phyloP scores from a whole-genome alignment of 352 stramenopile genomes.

The Globisporangium takayamanum region DNA sequence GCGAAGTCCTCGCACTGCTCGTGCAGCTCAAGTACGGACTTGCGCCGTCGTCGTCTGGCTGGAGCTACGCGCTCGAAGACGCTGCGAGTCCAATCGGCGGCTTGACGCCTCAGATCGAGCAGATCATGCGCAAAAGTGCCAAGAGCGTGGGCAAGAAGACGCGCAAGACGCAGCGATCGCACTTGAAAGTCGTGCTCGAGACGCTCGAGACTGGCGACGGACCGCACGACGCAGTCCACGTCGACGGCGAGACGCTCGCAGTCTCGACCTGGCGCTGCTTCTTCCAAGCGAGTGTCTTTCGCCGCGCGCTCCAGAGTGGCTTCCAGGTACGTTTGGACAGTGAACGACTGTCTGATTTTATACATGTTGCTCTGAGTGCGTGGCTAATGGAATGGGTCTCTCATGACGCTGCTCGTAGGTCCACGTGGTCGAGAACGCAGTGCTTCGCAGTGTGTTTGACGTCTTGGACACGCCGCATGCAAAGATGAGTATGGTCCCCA shows the following conservation, averaged over 20 bases:
- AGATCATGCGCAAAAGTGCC: conserved; percentile 55
- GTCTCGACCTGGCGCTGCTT: conserved; percentile 57
- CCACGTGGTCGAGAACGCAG: conserved; percentile 47
- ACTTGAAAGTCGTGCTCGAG: conserved; percentile 64
- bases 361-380: not conserved
- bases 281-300: conserved; percentile 59
- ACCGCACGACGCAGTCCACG: conserved; percentile 44
- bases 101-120: conserved; percentile 43
- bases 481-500: conserved; percentile 44
- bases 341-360: not conserved
- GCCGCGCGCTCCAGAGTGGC: conserved; percentile 40
- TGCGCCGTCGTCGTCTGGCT: conserved; percentile 14
- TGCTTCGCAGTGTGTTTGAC: conserved; percentile 59
- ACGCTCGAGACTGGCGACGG: conserved; percentile 49
- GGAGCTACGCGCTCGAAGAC: conserved; percentile 43
- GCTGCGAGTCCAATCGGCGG: conserved; percentile 33
- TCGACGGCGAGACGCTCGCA: conserved; percentile 41
- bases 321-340: conserved; percentile 38
- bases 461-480: conserved; percentile 40
- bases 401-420: conserved; percentile 11
- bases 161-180: conserved; percentile 50
- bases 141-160: conserved; percentile 76
- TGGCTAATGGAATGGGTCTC: not conserved
- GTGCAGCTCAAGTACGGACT: conserved; percentile 54
- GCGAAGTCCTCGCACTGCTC: conserved; percentile 51